Percentiles rank a stretch among this genome's conserved stretches.
phyloP scores from a whole-genome alignment of 2,329 filamentous ascomycete genomes.

The Thelonectria olida region DNA sequence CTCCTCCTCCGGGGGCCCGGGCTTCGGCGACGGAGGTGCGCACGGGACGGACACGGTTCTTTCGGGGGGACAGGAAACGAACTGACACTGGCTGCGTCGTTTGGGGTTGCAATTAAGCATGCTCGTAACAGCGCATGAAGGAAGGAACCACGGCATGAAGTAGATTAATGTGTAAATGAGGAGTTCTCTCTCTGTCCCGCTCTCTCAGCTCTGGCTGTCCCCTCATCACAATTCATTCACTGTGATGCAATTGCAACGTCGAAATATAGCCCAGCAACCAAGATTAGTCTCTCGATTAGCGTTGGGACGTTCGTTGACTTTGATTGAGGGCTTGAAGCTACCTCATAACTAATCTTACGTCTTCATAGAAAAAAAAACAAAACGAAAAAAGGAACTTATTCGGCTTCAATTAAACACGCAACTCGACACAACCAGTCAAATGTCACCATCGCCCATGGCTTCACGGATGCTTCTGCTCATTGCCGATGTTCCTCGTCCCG shows the following conservation, averaged over 20 bases:
- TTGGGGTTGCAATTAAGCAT: conserved; percentile 7
- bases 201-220: too few relatives aligned
- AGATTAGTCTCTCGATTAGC: too few relatives aligned
- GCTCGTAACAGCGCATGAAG: conserved; percentile 12
- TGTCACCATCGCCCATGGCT: not conserved
- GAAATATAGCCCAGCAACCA: too few relatives aligned
- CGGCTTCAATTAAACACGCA: not conserved
- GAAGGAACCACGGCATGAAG: conserved; percentile 1
- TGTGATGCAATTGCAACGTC: too few relatives aligned
- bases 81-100: not conserved
- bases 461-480: not conserved
- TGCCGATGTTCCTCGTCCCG: conserved; percentile 2
- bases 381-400: not conserved
- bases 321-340: too few relatives aligned
- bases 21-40: conserved; percentile 5
- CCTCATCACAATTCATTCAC: too few relatives aligned
- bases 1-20: not conserved
- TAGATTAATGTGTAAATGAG: conserved; percentile 12
- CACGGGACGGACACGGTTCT: conserved; percentile 1
- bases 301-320: too few relatives aligned
- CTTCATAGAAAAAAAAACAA: not conserved
- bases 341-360: too few relatives aligned
- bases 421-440: not conserved
- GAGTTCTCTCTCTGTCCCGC: too few relatives aligned
- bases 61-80: not conserved